Conservation (phyloP, 306 rosid species). For the Casuarina glauca region DNA sequence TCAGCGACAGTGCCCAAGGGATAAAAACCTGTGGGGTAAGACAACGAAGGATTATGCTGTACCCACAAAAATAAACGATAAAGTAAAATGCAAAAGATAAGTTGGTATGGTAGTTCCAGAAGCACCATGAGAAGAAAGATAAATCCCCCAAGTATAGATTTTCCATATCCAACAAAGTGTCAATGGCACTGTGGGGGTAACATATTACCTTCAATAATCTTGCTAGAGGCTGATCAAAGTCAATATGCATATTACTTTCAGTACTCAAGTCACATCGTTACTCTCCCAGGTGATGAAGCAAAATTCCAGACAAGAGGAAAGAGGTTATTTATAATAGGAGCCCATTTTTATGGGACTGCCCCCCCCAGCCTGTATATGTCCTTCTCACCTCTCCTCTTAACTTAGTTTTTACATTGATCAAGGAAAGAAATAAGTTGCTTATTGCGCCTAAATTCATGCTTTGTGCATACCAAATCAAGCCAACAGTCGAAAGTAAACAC, state of each 20-base stretch:
- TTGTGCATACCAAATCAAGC: background rate
- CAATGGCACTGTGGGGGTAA: background rate
- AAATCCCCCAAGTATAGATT: background rate
- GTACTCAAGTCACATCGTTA: background rate
- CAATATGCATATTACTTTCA: background rate
- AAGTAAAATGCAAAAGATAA: background rate
- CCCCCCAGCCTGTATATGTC: background rate
- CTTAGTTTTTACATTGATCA: background rate
- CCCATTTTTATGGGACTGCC: background rate
- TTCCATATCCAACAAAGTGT: background rate
- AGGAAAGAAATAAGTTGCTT: background rate
- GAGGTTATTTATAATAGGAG: background rate
- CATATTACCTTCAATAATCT: background rate
- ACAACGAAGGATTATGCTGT: background rate
- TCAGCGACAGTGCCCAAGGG: conserved; percentile 27
- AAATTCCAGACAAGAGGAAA: background rate
- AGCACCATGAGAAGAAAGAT: background rate
- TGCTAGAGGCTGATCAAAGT: background rate
- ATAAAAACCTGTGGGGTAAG: conserved; percentile 41
- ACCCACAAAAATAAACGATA: background rate
- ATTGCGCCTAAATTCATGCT: background rate
- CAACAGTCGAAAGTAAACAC: background rate
- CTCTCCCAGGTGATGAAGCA: background rate
- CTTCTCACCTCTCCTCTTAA: background rate
- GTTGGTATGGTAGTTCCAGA: background rate